Conservation (phyloP, 345 rosid genomes). For the Moricandia arvensis region DNA sequence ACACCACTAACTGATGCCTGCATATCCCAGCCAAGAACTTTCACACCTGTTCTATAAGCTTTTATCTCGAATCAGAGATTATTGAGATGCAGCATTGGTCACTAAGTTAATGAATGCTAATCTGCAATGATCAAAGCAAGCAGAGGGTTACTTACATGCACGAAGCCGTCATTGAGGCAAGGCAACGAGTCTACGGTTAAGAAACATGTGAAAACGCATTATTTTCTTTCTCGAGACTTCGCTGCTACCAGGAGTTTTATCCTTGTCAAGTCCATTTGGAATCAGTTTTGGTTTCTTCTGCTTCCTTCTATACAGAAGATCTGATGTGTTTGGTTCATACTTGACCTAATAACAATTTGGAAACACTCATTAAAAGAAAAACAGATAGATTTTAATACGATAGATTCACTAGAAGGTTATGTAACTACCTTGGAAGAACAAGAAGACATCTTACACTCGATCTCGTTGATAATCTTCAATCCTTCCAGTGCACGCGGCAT, state of each 20-base stretch:
- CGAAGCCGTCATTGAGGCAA: slow-evolving; percentile 7
- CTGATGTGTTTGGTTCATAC: slow-evolving; percentile 84
- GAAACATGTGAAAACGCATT: slow-evolving; percentile 10
- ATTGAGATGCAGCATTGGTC: not conserved
- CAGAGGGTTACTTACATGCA: slow-evolving; percentile 22
- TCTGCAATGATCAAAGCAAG: not conserved
- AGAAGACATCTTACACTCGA: slow-evolving; percentile 88
- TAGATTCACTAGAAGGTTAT: no score
- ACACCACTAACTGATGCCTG: slow-evolving; percentile 15
- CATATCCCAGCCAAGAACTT: slow-evolving; percentile 21
- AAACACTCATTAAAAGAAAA: not conserved
- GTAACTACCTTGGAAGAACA: slow-evolving; percentile 76
- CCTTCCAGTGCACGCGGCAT: slow-evolving; percentile 52
- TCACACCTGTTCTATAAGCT: not conserved
- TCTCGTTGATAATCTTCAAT: slow-evolving; percentile 63
- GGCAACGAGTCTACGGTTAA: slow-evolving; percentile 23
- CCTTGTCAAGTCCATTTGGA: not conserved
- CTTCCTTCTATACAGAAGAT: slow-evolving; percentile 60
- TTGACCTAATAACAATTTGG: slow-evolving; percentile 55
- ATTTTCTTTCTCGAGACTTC: not conserved
- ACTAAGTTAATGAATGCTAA: not conserved
- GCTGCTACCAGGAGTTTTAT: not conserved
- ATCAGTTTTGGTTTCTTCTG: slow-evolving; percentile 25
- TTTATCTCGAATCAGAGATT: not conserved
- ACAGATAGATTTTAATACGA: not conserved